phyloP scores from a whole-genome alignment of 2,329 filamentous ascomycete species.

The Lachnellula arida region DNA sequence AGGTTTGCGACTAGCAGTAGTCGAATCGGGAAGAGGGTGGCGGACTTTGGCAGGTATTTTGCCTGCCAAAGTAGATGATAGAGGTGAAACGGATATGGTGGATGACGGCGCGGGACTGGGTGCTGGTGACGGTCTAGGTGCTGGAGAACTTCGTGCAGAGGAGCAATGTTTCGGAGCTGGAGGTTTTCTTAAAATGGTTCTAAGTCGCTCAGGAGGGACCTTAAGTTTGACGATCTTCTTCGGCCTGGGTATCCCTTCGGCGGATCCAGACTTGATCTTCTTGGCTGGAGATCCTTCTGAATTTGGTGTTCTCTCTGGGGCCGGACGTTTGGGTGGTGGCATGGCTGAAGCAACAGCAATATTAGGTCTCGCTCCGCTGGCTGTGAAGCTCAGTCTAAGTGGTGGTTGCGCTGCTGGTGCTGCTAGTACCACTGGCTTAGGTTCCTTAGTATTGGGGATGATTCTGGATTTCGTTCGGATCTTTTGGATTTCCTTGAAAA shows the following conservation, averaged over 20 bases:
- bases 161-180: conserved; percentile 17
- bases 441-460: neutral
- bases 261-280: neutral
- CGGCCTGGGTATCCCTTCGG: conserved; percentile 4
- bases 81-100: conserved; percentile 13
- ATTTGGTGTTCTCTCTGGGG: conserved; percentile 1
- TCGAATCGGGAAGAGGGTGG: conserved; percentile 12
- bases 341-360: neutral
- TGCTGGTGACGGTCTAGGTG: conserved; percentile 17
- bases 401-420: neutral
- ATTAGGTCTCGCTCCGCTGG: neutral
- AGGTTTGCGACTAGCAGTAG: conserved; percentile 2
- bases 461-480: conserved; percentile 22
- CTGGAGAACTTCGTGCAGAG: conserved; percentile 16
- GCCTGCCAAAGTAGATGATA: conserved; percentile 1
- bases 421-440: neutral
- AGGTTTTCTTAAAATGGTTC: conserved; percentile 16
- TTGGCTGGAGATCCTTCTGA: neutral
- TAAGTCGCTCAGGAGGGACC: conserved; percentile 11
- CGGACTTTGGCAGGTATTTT: conserved; percentile 9
- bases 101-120: conserved; percentile 8
- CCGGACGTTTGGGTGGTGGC: conserved; percentile 11
- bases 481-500: conserved; percentile 28
- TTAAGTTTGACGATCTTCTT: conserved; percentile 19
- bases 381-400: conserved; percentile 1